These are phyloP conservation scores for Pterulicium gracile DNA, from an alignment of 1,284 basidiomycete species.

Conservation along the genomic window DNA sequence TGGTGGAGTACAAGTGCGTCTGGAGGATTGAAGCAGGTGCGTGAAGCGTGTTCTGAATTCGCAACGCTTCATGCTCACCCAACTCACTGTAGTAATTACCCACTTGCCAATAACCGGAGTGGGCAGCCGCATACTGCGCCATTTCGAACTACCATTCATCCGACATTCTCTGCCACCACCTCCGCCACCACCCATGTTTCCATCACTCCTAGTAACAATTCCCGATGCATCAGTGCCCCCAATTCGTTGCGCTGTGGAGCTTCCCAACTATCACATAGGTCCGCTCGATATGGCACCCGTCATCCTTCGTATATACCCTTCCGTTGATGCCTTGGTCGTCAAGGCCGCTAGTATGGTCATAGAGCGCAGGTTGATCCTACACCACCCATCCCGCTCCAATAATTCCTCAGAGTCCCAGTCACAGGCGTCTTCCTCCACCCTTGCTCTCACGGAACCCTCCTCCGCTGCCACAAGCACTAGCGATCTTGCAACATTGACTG, in stretches of 20 bases:
- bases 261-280: constrained; percentile 38
- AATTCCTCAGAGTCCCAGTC: constrained; percentile 10
- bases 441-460: not conserved
- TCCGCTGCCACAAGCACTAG: not conserved
- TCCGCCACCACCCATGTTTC: constrained; percentile 20
- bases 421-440: not conserved
- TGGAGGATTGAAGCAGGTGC: constrained; percentile 76
- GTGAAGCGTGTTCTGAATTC: constrained; percentile 14
- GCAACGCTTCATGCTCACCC: constrained; percentile 11
- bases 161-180: constrained; percentile 47
- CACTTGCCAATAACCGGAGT: constrained; percentile 55
- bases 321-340: constrained; percentile 36
- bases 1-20: constrained; percentile 66
- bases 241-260: constrained; percentile 34
- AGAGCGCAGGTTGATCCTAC: constrained; percentile 39
- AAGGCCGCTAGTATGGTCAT: constrained; percentile 42
- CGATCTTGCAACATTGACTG: not conserved
- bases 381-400: constrained; percentile 13
- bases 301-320: constrained; percentile 34
- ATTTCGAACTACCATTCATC: constrained; percentile 55
- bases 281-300: constrained; percentile 48
- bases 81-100: constrained; percentile 40
- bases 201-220: constrained; percentile 11
- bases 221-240: constrained; percentile 18
- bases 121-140: constrained; percentile 53